These are phyloP conservation scores for Fusarium xyrophilum DNA, from an alignment of 2,329 filamentous ascomycete genomes.

Conservation along the genomic window DNA sequence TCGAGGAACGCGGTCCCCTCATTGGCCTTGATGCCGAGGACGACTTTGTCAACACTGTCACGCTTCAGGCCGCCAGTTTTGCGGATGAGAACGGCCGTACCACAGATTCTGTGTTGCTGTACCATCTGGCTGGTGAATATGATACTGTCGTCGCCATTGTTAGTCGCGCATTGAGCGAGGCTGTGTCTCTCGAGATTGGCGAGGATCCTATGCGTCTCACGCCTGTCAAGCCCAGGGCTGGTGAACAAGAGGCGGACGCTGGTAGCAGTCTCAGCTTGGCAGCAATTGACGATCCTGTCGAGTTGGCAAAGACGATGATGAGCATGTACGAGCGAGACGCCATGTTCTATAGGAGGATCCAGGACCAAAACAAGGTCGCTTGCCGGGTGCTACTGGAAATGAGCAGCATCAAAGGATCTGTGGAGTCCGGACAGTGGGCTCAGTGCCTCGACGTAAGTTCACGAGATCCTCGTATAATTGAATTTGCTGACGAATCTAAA, in stretches of 20 bases:
- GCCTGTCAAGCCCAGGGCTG: constrained; percentile 76
- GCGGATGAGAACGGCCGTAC: constrained; percentile 94
- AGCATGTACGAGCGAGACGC: constrained; percentile 66
- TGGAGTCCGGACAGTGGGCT: constrained; percentile 63
- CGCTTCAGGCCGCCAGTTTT: constrained; percentile 86
- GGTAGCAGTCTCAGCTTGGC: constrained; percentile 67
- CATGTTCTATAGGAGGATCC: constrained; percentile 66
- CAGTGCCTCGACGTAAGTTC: constrained; percentile 64
- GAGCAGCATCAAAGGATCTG: constrained; percentile 65
- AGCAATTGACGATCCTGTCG: constrained; percentile 66
- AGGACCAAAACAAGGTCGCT: constrained; percentile 63
- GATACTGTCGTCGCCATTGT: constrained; percentile 92
- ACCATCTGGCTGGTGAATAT: constrained; percentile 93
- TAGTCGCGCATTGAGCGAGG: constrained; percentile 88
- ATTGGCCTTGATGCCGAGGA: constrained; percentile 81
- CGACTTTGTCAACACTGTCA: constrained; percentile 91
- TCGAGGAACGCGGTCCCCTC: constrained; percentile 82
- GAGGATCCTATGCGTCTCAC: constrained; percentile 79
- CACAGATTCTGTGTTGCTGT: constrained; percentile 92
- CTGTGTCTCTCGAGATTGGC: constrained; percentile 84
- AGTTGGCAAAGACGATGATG: constrained; percentile 68
- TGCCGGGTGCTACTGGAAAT: constrained; percentile 65
- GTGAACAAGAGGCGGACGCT: constrained; percentile 49
- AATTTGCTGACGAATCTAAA: constrained; percentile 26
- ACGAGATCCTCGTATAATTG: not conserved